A percentile compares a stretch with the other conserved stretches of the same genome.
Conservation (phyloP, 257 asterid genomes). For the Solanum boliviense region DNA sequence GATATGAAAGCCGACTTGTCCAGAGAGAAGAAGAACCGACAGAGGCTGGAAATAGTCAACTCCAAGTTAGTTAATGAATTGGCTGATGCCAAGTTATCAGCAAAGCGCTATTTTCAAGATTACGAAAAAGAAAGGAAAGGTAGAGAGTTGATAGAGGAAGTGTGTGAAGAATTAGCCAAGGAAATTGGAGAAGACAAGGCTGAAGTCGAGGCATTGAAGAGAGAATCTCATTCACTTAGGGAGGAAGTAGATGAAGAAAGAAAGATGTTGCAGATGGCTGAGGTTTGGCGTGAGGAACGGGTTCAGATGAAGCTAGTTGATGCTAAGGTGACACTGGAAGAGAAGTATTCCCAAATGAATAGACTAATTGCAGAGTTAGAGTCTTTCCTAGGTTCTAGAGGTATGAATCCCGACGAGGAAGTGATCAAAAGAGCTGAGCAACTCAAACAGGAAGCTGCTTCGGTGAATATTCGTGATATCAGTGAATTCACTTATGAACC, state of each 20-base stretch:
- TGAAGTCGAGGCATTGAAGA: conserved; percentile 45
- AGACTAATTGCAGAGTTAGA: conserved; percentile 36
- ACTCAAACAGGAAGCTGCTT: conserved; percentile 31
- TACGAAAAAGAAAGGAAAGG: conserved; percentile 54
- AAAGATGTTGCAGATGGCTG: conserved; percentile 70
- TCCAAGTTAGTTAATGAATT: conserved; percentile 51
- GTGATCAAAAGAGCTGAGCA: conserved; percentile 40
- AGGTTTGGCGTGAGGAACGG: conserved; percentile 77
- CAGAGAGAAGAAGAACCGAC: conserved; percentile 49
- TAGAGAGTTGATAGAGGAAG: conserved; percentile 58
- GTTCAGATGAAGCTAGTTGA: conserved; percentile 65
- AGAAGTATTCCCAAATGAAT: conserved; percentile 45
- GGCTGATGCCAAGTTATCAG: conserved; percentile 45
- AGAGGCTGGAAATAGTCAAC: conserved; percentile 44
- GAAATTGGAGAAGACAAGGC: conserved; percentile 62
- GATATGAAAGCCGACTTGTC: conserved; percentile 40
- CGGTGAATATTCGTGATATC: conserved; percentile 40
- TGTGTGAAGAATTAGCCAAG: conserved; percentile 64
- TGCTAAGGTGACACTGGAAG: conserved; percentile 65
- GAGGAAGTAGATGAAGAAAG: conserved; percentile 73
- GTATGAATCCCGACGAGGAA: conserved; percentile 16
- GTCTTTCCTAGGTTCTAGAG: conserved; percentile 22
- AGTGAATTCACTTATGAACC: conserved; percentile 49
- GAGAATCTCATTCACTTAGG: conserved; percentile 34
- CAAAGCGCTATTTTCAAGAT: conserved; percentile 43